Percentiles rank a stretch among this genome's conserved stretches.
Conservation (phyloP, 2,329 filamentous ascomycete species). For the Stachybotrys chartarum region DNA sequence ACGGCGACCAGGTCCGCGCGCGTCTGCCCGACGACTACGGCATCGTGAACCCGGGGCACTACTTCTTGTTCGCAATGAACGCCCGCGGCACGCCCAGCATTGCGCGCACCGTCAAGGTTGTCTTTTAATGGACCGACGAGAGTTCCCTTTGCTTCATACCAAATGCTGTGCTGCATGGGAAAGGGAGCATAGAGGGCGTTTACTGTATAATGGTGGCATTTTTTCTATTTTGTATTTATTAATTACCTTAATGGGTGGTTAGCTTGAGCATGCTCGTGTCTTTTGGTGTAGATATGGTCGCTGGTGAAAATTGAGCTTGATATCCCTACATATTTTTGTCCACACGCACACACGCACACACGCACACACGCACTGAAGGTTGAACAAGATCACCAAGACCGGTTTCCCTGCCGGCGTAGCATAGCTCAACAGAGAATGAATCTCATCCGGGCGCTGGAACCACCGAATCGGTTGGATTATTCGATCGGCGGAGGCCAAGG, state of each 20-base stretch:
- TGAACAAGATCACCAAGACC: no score
- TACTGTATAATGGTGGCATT: not conserved
- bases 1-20: conserved; percentile 27
- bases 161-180: not conserved
- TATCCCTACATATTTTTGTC: not conserved
- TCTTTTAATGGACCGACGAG: conserved; percentile 5
- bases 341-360: no score
- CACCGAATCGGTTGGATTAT: not conserved
- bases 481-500: not conserved
- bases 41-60: conserved; percentile 40
- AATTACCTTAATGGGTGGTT: not conserved
- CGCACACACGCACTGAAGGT: no score
- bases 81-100: conserved; percentile 36
- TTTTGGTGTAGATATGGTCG: not conserved
- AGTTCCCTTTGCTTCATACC: not conserved
- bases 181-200: not conserved
- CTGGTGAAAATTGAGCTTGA: not conserved
- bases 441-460: no score
- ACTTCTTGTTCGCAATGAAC: conserved; percentile 45
- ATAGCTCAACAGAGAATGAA: no score
- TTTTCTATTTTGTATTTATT: not conserved
- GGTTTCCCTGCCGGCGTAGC: no score
- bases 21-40: conserved; percentile 39
- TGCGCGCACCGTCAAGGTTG: conserved; percentile 30
- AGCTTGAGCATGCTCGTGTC: not conserved